Evolutionary conservation across 768 basidiomycete genomes (phyloP).

Genomic region (Neoboletus brunneissimus): DNA sequence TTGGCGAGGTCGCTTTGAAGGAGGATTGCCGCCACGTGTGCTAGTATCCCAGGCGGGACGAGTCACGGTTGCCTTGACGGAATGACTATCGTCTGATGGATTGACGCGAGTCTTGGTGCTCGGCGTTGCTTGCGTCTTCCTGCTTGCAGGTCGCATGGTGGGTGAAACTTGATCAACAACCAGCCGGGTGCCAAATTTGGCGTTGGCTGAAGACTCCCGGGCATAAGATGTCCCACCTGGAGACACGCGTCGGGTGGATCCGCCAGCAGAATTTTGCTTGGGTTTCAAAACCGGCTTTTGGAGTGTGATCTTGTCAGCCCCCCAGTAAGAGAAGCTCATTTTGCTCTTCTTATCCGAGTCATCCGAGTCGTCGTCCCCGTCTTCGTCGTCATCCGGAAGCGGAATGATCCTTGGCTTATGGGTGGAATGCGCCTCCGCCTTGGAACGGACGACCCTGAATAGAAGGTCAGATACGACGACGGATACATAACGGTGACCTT

Average conservation of each 20-base stretch:
- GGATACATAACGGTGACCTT: slow-evolving; percentile 31
- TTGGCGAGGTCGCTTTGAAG: slow-evolving; percentile 62
- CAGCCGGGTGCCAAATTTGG: slow-evolving; percentile 87
- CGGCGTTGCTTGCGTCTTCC: slow-evolving; percentile 48
- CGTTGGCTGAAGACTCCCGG: slow-evolving; percentile 83
- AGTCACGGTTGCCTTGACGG: slow-evolving; percentile 70
- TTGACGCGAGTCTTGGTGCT: slow-evolving; percentile 44
- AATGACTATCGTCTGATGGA: slow-evolving; percentile 63
- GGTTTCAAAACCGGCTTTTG: slow-evolving; percentile 70
- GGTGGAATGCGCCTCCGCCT: slow-evolving; percentile 54
- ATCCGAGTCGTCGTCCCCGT: slow-evolving; percentile 72
- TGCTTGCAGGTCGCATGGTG: slow-evolving; percentile 56
- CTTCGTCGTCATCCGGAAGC: slow-evolving; percentile 60
- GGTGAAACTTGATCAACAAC: slow-evolving; percentile 51
- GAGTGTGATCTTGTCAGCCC: slow-evolving; percentile 86
- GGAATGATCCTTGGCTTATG: slow-evolving; percentile 67
- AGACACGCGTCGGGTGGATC: slow-evolving; percentile 38
- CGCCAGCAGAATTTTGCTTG: slow-evolving; percentile 32
- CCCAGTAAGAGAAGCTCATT: slow-evolving; percentile 95
- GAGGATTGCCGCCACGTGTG: slow-evolving; percentile 42
- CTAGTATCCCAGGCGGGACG: slow-evolving; percentile 72
- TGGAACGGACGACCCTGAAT: slow-evolving; percentile 65
- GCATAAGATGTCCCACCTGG: slow-evolving; percentile 57
- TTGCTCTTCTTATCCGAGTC: slow-evolving; percentile 89
- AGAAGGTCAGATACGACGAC: slow-evolving; percentile 7